Percentiles rank a stretch among this genome's conserved stretches.
These are phyloP conservation scores for Digitaria exilis DNA, from an alignment of 202 grass and related monocot genomes.

Conservation along the genomic window DNA sequence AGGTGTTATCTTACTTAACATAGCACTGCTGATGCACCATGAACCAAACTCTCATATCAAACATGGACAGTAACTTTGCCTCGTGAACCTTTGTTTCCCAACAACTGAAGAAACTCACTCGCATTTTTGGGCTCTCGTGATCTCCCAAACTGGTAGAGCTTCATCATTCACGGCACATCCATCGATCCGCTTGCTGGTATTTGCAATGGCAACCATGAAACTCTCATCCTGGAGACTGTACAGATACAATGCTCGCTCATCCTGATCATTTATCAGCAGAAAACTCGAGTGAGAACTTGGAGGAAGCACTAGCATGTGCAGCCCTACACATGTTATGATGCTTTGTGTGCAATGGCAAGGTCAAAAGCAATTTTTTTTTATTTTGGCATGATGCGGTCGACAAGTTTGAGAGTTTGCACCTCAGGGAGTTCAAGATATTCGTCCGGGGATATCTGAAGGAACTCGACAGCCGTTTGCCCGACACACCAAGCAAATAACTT, in stretches of 20 bases:
- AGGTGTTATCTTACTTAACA: constrained; percentile 13
- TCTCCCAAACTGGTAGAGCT: constrained; percentile 62
- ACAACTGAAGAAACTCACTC: too few species aligned
- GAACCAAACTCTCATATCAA: too few species aligned
- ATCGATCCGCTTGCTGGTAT: constrained; percentile 52
- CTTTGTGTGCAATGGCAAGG: neutral
- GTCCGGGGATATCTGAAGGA: constrained; percentile 89
- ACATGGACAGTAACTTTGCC: too few species aligned
- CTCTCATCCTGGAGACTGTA: constrained; percentile 75
- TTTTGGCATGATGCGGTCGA: neutral
- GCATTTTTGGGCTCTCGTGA: constrained; percentile 68
- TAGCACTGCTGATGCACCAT: neutral
- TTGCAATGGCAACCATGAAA: constrained; percentile 68
- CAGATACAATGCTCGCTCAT: constrained; percentile 88
- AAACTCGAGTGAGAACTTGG: constrained; percentile 16
- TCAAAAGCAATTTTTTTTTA: neutral
- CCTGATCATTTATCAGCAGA: constrained; percentile 57
- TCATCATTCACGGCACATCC: constrained; percentile 14
- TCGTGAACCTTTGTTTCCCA: too few species aligned
- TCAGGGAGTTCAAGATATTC: constrained; percentile 78
- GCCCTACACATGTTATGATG: neutral
- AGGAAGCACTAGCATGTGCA: neutral
- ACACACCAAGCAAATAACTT: constrained; percentile 71
- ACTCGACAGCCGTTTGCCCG: constrained; percentile 77
- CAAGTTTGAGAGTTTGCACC: constrained; percentile 45